Percentiles rank a stretch among this genome's conserved stretches.
Conservation (phyloP, 257 asterid species). For the Nicotiana undulata region DNA sequence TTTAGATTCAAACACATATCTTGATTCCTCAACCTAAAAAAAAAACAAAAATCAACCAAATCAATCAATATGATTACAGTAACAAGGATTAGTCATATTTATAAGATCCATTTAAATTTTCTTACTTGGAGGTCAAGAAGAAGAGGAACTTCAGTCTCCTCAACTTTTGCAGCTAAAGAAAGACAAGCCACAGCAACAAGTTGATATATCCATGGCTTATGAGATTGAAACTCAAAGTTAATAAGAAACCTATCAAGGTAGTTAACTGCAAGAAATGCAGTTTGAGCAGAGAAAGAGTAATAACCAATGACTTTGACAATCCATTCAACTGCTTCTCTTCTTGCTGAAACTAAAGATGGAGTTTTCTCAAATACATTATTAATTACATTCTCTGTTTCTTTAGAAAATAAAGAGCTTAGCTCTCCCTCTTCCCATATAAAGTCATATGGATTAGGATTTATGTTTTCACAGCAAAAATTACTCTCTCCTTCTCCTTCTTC, state of each 20-base stretch:
- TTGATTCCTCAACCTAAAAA: conserved; percentile 41
- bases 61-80: neutral
- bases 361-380: conserved; percentile 8
- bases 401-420: conserved; percentile 35
- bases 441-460: conserved; percentile 14
- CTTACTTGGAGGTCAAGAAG: conserved; percentile 66
- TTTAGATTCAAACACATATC: conserved; percentile 48
- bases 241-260: conserved; percentile 56
- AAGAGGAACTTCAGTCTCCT: conserved; percentile 67
- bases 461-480: conserved; percentile 1
- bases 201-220: conserved; percentile 67
- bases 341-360: conserved; percentile 25
- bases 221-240: conserved; percentile 22
- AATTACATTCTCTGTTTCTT: conserved; percentile 43
- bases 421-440: conserved; percentile 41
- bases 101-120: neutral
- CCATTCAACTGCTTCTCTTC: conserved; percentile 63
- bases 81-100: neutral
- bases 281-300: conserved; percentile 56
- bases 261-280: conserved; percentile 71
- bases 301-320: conserved; percentile 36
- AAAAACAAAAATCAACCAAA: neutral
- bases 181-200: conserved; percentile 79
- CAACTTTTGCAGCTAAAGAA: conserved; percentile 81
- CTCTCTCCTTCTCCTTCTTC: conserved; percentile 17